phyloP scores from a whole-genome alignment of 2,329 filamentous ascomycete genomes.

The Blastomyces parvus region DNA sequence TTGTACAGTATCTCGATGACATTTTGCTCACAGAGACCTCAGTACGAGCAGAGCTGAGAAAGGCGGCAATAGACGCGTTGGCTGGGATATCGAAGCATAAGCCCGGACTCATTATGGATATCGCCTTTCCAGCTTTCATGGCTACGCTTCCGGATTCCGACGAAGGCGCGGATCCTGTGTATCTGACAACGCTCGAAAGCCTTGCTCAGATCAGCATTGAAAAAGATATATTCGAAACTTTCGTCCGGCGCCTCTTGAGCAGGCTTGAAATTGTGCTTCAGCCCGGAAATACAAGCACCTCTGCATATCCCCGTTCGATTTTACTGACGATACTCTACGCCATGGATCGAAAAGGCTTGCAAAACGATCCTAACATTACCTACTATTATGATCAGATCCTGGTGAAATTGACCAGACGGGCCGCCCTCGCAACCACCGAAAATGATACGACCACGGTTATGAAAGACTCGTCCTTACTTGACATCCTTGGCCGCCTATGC shows the following conservation, averaged over 20 bases:
- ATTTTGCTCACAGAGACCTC: conserved; percentile 51
- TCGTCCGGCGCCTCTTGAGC: conserved; percentile 54
- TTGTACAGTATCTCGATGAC: conserved; percentile 50
- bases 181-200: conserved; percentile 49
- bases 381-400: conserved; percentile 45
- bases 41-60: conserved; percentile 48
- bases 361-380: conserved; percentile 35
- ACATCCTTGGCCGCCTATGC: conserved; percentile 52
- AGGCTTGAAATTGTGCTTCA: conserved; percentile 50
- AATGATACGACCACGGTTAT: conserved; percentile 31
- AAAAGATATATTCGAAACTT: conserved; percentile 53
- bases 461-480: conserved; percentile 45
- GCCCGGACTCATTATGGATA: conserved; percentile 53
- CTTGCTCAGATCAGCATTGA: conserved; percentile 56
- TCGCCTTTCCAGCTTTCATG: conserved; percentile 57
- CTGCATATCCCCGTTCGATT: conserved; percentile 49
- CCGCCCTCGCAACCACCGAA: conserved; percentile 29
- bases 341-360: conserved; percentile 44
- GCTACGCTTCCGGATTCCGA: conserved; percentile 52
- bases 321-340: conserved; percentile 54
- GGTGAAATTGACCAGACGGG: conserved; percentile 33
- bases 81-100: conserved; percentile 54
- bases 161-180: conserved; percentile 37
- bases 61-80: conserved; percentile 49
- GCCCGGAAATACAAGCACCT: conserved; percentile 38